A percentile compares a stretch with the other conserved stretches of the same genome.
These are phyloP conservation scores for Naganishia randhawae DNA, from an alignment of 768 basidiomycete species.

Conservation along the genomic window DNA sequence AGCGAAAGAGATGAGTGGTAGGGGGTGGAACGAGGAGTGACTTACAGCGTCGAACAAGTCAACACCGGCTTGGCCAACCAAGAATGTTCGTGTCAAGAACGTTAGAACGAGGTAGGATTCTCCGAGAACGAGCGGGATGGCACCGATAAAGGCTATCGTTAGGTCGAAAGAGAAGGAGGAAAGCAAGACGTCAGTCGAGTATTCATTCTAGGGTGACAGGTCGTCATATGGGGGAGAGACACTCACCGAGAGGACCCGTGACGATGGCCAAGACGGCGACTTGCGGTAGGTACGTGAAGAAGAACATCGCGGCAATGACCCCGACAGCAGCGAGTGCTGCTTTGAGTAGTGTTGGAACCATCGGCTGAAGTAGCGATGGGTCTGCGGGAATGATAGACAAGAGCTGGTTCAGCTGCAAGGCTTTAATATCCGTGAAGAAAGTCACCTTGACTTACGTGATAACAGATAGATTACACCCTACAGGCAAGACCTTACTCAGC, in stretches of 20 bases:
- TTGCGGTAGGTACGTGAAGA: conserved; percentile 61
- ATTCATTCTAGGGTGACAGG: no score
- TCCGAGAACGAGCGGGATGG: conserved; percentile 55
- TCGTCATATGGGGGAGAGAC: background rate
- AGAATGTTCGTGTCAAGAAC: conserved; percentile 55
- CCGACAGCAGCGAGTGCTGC: conserved; percentile 39
- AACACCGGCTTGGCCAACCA: conserved; percentile 54
- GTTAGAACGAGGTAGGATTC: conserved; percentile 54
- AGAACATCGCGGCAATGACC: conserved; percentile 53
- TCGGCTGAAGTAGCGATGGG: conserved; percentile 35
- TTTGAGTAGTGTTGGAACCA: conserved; percentile 45
- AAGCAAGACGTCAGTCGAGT: background rate
- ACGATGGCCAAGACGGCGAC: conserved; percentile 63
- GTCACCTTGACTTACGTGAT: conserved; percentile 37
- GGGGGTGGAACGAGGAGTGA: background rate
- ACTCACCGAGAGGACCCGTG: conserved; percentile 61
- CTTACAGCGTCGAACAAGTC: conserved; percentile 57
- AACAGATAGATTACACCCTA: conserved; percentile 47
- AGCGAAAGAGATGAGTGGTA: background rate
- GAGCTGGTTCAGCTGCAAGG: background rate
- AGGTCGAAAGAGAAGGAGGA: background rate
- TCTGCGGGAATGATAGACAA: conserved; percentile 17
- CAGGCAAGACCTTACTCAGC: background rate
- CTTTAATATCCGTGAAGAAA: background rate
- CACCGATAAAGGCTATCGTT: conserved; percentile 58